Evolutionary conservation across 2,329 filamentous ascomycete genomes (phyloP), one percentile per base, ranked within the genome.

Genomic region (Aspergillus caelatus): DNA sequence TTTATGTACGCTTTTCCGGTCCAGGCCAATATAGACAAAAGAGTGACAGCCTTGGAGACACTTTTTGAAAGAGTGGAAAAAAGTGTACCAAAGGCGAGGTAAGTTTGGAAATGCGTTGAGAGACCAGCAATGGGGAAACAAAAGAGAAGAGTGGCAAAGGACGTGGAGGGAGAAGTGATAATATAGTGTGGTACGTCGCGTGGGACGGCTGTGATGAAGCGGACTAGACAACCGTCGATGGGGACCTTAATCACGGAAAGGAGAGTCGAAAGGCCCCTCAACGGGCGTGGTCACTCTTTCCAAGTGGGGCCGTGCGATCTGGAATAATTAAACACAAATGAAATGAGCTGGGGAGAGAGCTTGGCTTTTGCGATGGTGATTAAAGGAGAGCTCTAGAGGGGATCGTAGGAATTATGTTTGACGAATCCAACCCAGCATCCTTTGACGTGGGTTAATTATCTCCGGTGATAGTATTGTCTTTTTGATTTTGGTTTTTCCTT

Each of bases 1-100:
- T 48, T 58, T 65, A 61, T 63, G 57, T 68, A 67, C 60, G 66
- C 62, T 60, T 52, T 65, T 63, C 62, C 64, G 64, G 64, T 57
- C 58, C 16, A 58, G 30, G 46, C 50, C 53, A 59, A 58, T 65
- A 63, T 64, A 50, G 60, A 63, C 60, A 72, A 77, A 70, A 75
- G 75, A 77, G 68, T 73, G 75, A 75, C 74, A 72, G 71, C 70
- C 74, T 67, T 58, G 56, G 58, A 60, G 63, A 70, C 71, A 71
- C 71, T 70, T 70, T 70, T 72, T 72, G 61, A 75, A 74, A 16
- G 73, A 75, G 71, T 68, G 72, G 72, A 69, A 71, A 73, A 71
- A 69, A 73, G 68, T 65, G 67, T 55, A 61, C 62, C 67, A 57
- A 65, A 65, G 66, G 67, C 65, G 65, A 63, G 60, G 63, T 64